phyloP scores from a whole-genome alignment of 305 asterid genomes.

The Fraxinus velutina region DNA sequence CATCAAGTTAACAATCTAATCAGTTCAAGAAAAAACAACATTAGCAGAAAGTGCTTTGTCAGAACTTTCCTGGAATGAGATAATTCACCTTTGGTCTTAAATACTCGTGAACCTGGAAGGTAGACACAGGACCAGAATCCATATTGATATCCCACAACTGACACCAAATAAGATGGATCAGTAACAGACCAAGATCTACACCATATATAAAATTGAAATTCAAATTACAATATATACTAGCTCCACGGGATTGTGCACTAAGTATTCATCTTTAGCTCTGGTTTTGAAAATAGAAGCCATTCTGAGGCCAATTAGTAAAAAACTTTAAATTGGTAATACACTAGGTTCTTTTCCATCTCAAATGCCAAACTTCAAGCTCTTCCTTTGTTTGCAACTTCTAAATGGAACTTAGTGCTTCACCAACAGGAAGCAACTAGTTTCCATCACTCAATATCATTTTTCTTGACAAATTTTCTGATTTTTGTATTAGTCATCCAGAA shows the following conservation, averaged over 20 bases:
- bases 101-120: conserved; percentile 95
- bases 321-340: conserved; percentile 2
- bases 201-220: not conserved
- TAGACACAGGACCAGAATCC: conserved; percentile 97
- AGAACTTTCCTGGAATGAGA: conserved; percentile 15
- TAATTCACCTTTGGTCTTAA: conserved; percentile 85
- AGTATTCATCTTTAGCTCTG: conserved; percentile 12
- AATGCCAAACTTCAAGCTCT: not conserved
- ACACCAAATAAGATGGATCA: conserved; percentile 27
- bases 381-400: not conserved
- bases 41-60: not conserved
- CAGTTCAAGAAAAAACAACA: conserved; percentile 27
- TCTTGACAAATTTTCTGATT: not conserved
- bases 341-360: conserved; percentile 15
- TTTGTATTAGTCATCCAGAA: not conserved
- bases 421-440: conserved; percentile 17
- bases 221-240: not conserved
- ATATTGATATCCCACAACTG: conserved; percentile 98
- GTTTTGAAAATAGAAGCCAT: conserved; percentile 4
- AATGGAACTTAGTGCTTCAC: conserved; percentile 5
- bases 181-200: conserved; percentile 10
- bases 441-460: conserved; percentile 8
- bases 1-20: conserved; percentile 24
- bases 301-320: not conserved
- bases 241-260: not conserved